Percentiles rank a stretch among this genome's conserved stretches.
These are phyloP conservation scores for Gymnopus androsaceus DNA, from an alignment of 1,284 basidiomycete genomes.

Conservation along the genomic window DNA sequence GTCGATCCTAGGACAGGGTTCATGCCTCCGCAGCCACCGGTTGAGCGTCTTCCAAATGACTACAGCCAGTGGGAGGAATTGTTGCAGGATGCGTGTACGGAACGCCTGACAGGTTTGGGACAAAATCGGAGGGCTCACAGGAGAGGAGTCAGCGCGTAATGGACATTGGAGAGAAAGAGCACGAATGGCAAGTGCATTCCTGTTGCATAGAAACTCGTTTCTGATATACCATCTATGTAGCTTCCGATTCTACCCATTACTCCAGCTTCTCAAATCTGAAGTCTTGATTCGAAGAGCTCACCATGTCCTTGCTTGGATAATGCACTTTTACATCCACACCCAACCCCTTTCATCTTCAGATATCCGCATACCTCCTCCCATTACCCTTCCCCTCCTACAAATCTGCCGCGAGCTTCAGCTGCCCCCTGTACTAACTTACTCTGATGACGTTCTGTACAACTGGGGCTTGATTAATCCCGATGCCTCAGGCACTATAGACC, in stretches of 20 bases:
- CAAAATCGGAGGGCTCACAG: slow-evolving; percentile 38
- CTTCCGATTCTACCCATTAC: slow-evolving; percentile 52
- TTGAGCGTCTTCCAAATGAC: slow-evolving; percentile 57
- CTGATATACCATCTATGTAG: slow-evolving; percentile 28
- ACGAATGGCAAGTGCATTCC: slow-evolving; percentile 49
- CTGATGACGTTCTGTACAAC: slow-evolving; percentile 93
- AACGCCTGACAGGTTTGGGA: slow-evolving; percentile 60
- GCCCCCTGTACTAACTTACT: slow-evolving; percentile 91
- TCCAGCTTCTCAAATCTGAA: slow-evolving; percentile 58
- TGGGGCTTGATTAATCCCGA: slow-evolving; percentile 54
- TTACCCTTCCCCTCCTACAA: slow-evolving; percentile 81
- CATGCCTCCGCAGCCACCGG: slow-evolving; percentile 81
- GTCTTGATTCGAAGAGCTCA: slow-evolving; percentile 79
- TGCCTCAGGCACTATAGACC: slow-evolving; percentile 32
- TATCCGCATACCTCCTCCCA: slow-evolving; percentile 67
- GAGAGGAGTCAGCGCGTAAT: slow-evolving; percentile 47
- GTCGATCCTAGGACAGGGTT: slow-evolving; percentile 92
- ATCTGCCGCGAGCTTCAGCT: slow-evolving; percentile 78
- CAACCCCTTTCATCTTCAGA: slow-evolving; percentile 50
- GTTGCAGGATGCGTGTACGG: slow-evolving; percentile 53
- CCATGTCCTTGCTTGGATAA: slow-evolving; percentile 81
- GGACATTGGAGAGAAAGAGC: slow-evolving; percentile 66
- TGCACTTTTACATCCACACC: slow-evolving; percentile 89
- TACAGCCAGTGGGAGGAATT: slow-evolving; percentile 76
- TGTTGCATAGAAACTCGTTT: background rate